Evolutionary conservation across 139 green algal genomes (phyloP).

Genomic region (Spirogloea muscicola): DNA sequence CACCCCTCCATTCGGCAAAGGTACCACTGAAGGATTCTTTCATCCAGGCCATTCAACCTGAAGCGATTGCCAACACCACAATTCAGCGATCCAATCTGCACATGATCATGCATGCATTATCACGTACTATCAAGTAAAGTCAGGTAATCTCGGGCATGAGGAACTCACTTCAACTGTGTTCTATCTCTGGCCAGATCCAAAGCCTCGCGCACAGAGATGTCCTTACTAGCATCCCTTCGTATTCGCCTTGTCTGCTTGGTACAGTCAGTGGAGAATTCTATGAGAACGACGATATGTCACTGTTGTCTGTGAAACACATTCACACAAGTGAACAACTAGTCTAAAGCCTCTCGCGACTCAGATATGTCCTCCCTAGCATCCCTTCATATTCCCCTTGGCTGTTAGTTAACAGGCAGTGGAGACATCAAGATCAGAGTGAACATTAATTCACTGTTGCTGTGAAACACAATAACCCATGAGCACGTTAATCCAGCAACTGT

Average conservation of each 20-base stretch:
- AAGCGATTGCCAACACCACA: not conserved
- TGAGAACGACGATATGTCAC: not conserved
- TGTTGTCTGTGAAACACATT: not conserved
- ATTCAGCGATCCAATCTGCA: not conserved
- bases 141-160: not conserved
- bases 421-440: too few species aligned
- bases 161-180: not conserved
- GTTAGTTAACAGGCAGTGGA: not conserved
- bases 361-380: not conserved
- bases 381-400: not conserved
- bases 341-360: too few species aligned
- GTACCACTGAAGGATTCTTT: conserved; percentile 43
- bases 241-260: conserved; percentile 12
- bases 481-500: too few species aligned
- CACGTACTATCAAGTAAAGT: not conserved
- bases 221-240: not conserved
- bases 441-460: too few species aligned
- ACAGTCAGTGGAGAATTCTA: not conserved
- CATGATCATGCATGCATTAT: not conserved
- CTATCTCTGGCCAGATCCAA: not conserved
- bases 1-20: conserved; percentile 47
- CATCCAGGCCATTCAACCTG: conserved; percentile 15
- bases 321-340: not conserved
- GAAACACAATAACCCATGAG: too few species aligned
- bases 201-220: conserved; percentile 21